Conservation (phyloP, 2,329 filamentous ascomycete genomes). For the Fusarium humuli region DNA sequence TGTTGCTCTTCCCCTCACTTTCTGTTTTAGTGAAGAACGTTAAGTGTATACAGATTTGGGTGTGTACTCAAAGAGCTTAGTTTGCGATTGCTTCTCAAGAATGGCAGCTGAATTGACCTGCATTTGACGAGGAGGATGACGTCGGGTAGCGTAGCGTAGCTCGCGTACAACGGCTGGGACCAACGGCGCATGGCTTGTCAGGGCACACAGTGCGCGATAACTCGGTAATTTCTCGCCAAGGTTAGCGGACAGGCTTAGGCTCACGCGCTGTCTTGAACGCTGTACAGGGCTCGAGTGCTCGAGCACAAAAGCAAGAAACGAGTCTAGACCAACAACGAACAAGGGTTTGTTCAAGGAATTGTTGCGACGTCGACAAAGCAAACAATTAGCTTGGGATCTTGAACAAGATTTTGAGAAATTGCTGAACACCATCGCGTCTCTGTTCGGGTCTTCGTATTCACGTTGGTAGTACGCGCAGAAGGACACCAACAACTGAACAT, state of each 20-base stretch:
- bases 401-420: neutral
- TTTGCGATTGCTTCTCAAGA: constrained; percentile 5
- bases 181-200: neutral
- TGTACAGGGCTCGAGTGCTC: neutral
- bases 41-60: constrained; percentile 15
- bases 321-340: neutral
- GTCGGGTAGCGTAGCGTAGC: neutral
- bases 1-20: constrained; percentile 11
- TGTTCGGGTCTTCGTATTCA: neutral
- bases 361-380: neutral
- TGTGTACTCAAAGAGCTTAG: constrained; percentile 17
- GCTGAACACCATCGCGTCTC: neutral
- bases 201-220: neutral
- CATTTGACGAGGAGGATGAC: neutral
- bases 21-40: neutral
- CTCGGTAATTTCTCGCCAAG: neutral
- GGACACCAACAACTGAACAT: neutral
- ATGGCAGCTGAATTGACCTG: neutral
- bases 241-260: neutral
- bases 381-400: neutral
- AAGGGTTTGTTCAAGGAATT: neutral
- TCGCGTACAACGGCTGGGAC: neutral
- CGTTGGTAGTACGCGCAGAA: too few relatives aligned
- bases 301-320: neutral
- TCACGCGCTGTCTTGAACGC: neutral